These are phyloP conservation scores for Hordeum marinum DNA, from an alignment of 176 grass and related monocot species.

Conservation along the genomic window DNA sequence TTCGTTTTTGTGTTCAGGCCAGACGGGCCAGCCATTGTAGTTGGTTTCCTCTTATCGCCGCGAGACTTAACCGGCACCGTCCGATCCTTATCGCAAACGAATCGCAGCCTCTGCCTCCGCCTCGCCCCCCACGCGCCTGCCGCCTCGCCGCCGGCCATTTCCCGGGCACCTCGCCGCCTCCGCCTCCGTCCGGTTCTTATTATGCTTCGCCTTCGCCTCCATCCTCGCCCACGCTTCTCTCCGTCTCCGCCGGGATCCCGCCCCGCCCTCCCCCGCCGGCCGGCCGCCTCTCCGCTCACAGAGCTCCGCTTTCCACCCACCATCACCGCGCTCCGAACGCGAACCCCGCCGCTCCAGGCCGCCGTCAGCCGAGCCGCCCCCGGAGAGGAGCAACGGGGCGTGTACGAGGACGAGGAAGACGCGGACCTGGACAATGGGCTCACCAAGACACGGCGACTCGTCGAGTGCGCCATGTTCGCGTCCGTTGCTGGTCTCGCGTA, in stretches of 20 bases:
- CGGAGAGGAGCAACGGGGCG: not conserved
- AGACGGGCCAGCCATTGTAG: not conserved
- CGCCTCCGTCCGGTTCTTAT: not conserved
- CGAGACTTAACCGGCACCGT: not conserved
- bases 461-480: constrained; percentile 98
- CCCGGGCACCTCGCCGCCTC: not conserved
- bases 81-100: constrained; percentile 35
- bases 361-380: not conserved
- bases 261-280: not conserved
- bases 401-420: not conserved
- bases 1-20: not conserved
- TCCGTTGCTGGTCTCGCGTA: constrained; percentile 74
- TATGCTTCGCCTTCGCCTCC: constrained; percentile 13
- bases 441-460: constrained; percentile 57
- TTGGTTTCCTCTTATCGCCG: not conserved
- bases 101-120: not conserved
- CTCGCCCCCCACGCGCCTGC: not conserved
- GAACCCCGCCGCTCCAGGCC: not conserved
- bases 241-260: not conserved
- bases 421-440: constrained; percentile 46
- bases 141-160: not conserved
- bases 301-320: not conserved
- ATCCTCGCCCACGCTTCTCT: not conserved
- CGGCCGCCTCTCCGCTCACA: not conserved
- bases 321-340: not conserved